Percentiles rank a stretch among this genome's conserved stretches.
phyloP scores from a whole-genome alignment of 176 grass and related monocot species.

The Bolboschoenus planiculmis region DNA sequence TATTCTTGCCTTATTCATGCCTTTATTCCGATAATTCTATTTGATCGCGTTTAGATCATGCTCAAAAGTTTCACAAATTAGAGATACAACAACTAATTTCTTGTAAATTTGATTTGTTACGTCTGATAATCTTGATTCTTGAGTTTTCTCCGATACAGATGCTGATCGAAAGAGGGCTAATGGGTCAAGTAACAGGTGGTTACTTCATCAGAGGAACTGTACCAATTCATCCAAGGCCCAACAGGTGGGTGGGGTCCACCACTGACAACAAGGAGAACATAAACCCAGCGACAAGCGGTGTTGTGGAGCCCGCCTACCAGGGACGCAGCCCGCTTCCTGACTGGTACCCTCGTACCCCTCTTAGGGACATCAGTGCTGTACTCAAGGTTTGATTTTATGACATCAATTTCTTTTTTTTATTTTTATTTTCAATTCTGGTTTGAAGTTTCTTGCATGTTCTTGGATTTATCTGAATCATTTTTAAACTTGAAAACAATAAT shows the following conservation, averaged over 20 bases:
- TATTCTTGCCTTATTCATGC: not conserved
- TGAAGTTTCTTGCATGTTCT: not conserved
- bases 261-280: conserved; percentile 17
- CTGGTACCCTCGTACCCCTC: conserved; percentile 17
- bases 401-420: not conserved
- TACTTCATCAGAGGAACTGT: conserved; percentile 8
- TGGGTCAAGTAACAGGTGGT: not conserved
- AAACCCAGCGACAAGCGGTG: not conserved
- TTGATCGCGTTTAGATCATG: not conserved
- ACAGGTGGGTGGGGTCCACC: not conserved
- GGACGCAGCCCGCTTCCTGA: conserved; percentile 8
- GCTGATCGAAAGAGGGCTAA: conserved; percentile 4
- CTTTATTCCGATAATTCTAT: not conserved
- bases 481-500: not conserved
- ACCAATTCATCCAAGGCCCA: not conserved
- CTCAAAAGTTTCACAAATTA: not conserved
- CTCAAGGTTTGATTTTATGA: not conserved
- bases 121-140: not conserved
- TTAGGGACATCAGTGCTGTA: conserved; percentile 17
- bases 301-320: not conserved
- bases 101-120: not conserved
- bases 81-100: not conserved
- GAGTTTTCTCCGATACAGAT: not conserved
- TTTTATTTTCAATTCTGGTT: not conserved
- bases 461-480: not conserved